Evolutionary conservation across 495 filamentous ascomycete genomes (phyloP), one percentile per base, ranked within the genome.

Genomic region (Hamigera avellanea): DNA sequence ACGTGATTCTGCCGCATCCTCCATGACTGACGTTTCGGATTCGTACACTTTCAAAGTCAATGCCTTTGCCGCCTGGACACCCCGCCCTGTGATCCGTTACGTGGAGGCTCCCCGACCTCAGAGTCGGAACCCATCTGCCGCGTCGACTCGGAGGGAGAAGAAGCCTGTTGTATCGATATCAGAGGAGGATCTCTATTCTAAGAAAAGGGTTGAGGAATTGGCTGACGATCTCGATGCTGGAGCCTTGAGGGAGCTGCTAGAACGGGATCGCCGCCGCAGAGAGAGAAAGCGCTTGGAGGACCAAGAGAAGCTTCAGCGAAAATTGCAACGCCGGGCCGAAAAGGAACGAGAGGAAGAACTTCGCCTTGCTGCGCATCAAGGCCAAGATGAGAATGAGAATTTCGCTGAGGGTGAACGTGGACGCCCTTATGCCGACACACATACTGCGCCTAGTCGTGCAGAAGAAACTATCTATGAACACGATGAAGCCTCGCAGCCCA

Each of bases 181-280:
- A 3, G 76, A 85, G 37, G 78, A 83, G 13, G 73, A 73, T 3
- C 54, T 76, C 10, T 78, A 70, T 41, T 76, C 81, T 2, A 77
- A 70, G 37, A 81, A 77, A 46, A 73, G 81, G 25, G 73, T 95
- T 9, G 81, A 89, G 44, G 76, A 81, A 32, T 62, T 91, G 26
- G 87, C 86, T 15, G 81, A 94, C 53, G 78, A 83, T 26, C 62
- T 94, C 28, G 81, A 80, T 56, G 81, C 87, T 1, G 72, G 80
- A 25, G 83, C 79, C 46, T 48, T 95, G 33, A 69, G 86, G 14
- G 83, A 93, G 47, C 54, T 93, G 23, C 73, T 95, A 69, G 87
- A 95, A 39, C 64, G 87, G 37, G 87, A 95, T 52, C 67, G 80
- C 41, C 74, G 85, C 40, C 70, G 87, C 19, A 72, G 69, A 40